Conservation (phyloP, 2,329 filamentous ascomycete species). For the Bipolaris victoriae region DNA sequence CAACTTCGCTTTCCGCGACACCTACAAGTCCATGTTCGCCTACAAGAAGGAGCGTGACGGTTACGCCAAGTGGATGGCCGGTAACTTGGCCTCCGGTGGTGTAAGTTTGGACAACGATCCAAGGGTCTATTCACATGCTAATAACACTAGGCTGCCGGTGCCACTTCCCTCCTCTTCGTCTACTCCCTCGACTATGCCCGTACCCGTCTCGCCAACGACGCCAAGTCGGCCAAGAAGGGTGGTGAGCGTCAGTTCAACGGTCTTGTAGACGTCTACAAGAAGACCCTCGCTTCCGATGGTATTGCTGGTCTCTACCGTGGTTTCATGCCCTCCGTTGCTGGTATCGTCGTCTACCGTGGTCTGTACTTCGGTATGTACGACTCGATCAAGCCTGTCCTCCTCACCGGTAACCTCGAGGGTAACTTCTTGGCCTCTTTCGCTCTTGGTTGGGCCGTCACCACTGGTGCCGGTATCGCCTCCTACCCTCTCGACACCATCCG, state of each 20-base stretch:
- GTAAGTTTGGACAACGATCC: conserved; percentile 62
- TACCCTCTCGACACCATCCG: conserved; percentile 99
- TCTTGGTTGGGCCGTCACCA: conserved; percentile 99
- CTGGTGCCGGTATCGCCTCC: conserved; percentile 99
- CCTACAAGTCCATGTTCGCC: conserved; percentile 99
- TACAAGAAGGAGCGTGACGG: conserved; percentile 99
- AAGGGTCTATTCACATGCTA: conserved; percentile 7
- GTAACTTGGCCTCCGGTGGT: conserved; percentile 99
- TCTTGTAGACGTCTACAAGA: conserved; percentile 99
- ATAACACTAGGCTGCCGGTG: conserved; percentile 79
- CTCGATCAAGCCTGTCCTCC: conserved; percentile 98
- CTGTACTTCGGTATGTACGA: conserved; percentile 99
- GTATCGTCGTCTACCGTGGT: conserved; percentile 99
- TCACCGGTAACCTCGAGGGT: conserved; percentile 87
- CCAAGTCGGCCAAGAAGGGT: conserved; percentile 96
- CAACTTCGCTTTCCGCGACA: conserved; percentile 99
- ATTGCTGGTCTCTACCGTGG: conserved; percentile 99
- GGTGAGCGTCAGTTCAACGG: conserved; percentile 99
- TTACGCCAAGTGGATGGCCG: conserved; percentile 98
- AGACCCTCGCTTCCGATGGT: conserved; percentile 99
- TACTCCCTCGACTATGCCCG: conserved; percentile 99
- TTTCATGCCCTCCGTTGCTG: conserved; percentile 98
- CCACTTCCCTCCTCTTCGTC: conserved; percentile 99
- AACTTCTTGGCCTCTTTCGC: conserved; percentile 99
- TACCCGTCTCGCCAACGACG: conserved; percentile 99